Evolutionary conservation across 257 asterid genomes (phyloP).

Genomic region (Linderniella brevidens): DNA sequence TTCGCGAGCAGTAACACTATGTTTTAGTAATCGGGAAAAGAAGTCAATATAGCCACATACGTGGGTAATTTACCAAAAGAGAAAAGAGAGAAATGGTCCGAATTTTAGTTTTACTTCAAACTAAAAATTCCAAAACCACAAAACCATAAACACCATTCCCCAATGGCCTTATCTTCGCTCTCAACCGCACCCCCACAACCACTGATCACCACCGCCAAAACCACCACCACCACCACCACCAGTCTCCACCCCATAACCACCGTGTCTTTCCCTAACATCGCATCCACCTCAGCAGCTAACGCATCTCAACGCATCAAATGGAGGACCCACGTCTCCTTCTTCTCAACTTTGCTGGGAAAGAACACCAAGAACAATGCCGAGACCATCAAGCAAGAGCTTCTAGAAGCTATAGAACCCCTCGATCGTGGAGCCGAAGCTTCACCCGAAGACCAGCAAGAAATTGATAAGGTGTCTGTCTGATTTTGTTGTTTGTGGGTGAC

Average conservation of each 20-base stretch:
- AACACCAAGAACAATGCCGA: constrained; percentile 33
- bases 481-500: not conserved
- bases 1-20: no score
- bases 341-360: constrained; percentile 34
- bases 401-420: constrained; percentile 65
- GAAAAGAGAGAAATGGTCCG: no score
- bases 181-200: constrained; percentile 21
- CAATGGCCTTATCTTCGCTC: no score
- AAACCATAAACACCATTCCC: no score
- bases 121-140: no score
- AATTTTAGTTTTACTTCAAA: no score
- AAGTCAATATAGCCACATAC: no score
- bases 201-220: constrained; percentile 36
- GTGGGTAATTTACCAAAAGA: no score
- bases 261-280: not conserved
- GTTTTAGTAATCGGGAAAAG: no score
- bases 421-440: constrained; percentile 93
- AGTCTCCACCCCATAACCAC: constrained; percentile 41
- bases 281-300: constrained; percentile 5
- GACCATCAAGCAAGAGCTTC: constrained; percentile 56
- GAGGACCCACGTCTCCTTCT: constrained; percentile 55
- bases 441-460: constrained; percentile 46
- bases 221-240: constrained; percentile 32
- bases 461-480: constrained; percentile 39
- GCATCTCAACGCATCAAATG: constrained; percentile 19